A percentile compares a stretch with the other conserved stretches of the same genome.
These are phyloP conservation scores for Blastobotrys illinoisensis DNA, from an alignment of 1,139 yeast species.

Conservation along the genomic window DNA sequence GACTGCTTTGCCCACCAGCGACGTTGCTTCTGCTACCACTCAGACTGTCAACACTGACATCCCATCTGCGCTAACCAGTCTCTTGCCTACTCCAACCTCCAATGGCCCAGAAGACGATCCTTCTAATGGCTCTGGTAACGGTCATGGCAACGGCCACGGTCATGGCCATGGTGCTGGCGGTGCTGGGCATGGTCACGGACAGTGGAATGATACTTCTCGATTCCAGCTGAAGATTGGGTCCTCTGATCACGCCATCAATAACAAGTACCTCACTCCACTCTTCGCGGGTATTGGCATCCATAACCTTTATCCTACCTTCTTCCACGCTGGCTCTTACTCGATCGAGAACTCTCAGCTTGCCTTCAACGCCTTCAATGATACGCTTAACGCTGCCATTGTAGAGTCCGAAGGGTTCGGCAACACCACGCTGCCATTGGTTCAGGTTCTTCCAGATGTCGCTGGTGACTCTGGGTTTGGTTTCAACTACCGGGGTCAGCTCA, in stretches of 20 bases:
- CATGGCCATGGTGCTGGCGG: background rate
- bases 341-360: constrained; percentile 1
- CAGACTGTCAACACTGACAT: background rate
- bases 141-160: background rate
- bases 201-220: background rate
- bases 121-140: background rate
- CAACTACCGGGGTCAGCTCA: background rate
- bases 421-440: background rate
- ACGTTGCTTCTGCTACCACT: background rate
- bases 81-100: background rate
- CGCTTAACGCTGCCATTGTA: background rate
- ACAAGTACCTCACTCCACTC: constrained; percentile 2
- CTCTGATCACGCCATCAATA: background rate
- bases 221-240: constrained; percentile 2
- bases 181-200: constrained; percentile 1
- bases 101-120: background rate
- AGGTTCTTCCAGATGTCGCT: background rate
- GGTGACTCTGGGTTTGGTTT: constrained; percentile 3
- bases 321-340: constrained; percentile 1
- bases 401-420: background rate
- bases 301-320: constrained; percentile 1
- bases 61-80: background rate
- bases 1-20: background rate
- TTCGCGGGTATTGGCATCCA: constrained; percentile 1
- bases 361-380: background rate